Base-by-base conservation (phyloP, 108 stramenopile species). In the Cylindrotheca closterium region DNA sequence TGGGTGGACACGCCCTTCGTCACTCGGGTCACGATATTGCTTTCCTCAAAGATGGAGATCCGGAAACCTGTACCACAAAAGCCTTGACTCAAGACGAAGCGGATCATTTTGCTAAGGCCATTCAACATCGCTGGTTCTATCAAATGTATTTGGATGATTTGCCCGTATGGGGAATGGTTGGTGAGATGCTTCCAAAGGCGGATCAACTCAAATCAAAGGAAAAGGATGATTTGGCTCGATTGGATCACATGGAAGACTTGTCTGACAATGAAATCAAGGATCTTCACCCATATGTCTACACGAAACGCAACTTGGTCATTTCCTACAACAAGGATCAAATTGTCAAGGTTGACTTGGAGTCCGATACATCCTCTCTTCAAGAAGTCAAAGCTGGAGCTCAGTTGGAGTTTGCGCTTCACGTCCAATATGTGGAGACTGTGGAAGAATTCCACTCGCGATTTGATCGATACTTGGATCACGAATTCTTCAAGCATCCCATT, bases 401-500 rank as follows among this genome's bases (percentile, higher is more conserved):
- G 30, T 65, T 98, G 23, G 78, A 71, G 8, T 97, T 98, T 63
- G 75, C 66, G 42, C 71, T 90, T 48, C 81, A 82, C 54, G 92
- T 98, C 26, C 63, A 75, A 29, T 99, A 93, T 84, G 68, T 71
- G 22, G 33, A 66, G 56, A 93, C 93, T 21, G 64, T 46, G 27
- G 84, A 83, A 37, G 65, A 87, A 21, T 99, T 96, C 66, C 93
- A 93, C 34, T 75, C 88, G 8, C 78, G 98, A 19, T 99, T 96
- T 74, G 84, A 94, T 65, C 77, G 90, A 28, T 99, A 99, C 74
- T 63, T 99, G 65, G 96, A 99, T 75, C 85, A 94, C 65, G 83
- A 81, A 30, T 98, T 99, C 67, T 99, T 99, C 83, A 97, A 98
- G 74, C 98, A 99, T 73, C 92, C 94, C 45, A 97, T 99, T 65